A percentile compares a stretch with the other conserved stretches of the same genome.
Evolutionary conservation across 805 yeast species (phyloP).

Genomic region (Candida morakotiae): DNA sequence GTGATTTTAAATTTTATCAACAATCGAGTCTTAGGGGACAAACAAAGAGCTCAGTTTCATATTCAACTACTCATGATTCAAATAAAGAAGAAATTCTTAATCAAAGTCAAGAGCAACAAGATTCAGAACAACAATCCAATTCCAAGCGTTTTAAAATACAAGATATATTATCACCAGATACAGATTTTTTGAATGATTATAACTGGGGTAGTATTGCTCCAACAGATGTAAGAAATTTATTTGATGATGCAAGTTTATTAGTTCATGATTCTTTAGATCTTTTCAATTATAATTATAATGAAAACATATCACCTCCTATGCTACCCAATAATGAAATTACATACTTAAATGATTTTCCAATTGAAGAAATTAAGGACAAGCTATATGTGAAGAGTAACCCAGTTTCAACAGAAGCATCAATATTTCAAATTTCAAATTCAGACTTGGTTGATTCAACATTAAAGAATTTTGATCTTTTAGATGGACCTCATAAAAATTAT

Average conservation of each 20-base stretch:
- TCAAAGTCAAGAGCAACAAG: neutral
- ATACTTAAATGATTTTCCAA: neutral
- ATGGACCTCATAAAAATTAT: slow-evolving; percentile 22
- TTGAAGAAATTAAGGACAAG: neutral
- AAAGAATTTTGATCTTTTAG: slow-evolving; percentile 16
- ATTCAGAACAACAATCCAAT: neutral
- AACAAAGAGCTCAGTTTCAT: too few species aligned
- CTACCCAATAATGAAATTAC: slow-evolving; percentile 1
- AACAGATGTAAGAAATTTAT: slow-evolving; percentile 17
- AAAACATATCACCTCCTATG: neutral
- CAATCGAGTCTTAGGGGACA: too few species aligned
- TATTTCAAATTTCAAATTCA: slow-evolving; percentile 6
- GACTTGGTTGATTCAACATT: slow-evolving; percentile 24
- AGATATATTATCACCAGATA: slow-evolving; percentile 6
- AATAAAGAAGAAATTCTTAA: too few species aligned
- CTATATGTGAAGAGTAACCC: slow-evolving; percentile 1
- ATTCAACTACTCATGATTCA: too few species aligned
- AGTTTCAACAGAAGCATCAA: neutral
- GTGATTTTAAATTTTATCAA: too few species aligned
- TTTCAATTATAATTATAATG: neutral
- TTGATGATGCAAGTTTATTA: slow-evolving; percentile 31
- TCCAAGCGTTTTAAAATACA: neutral
- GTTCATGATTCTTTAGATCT: slow-evolving; percentile 25
- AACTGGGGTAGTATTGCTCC: slow-evolving; percentile 3
- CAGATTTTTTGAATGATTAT: slow-evolving; percentile 4